Percentiles rank a stretch among this genome's conserved stretches.
Evolutionary conservation across 2,329 filamentous ascomycete species (phyloP).

Genomic region (Hypoxylon sp.): DNA sequence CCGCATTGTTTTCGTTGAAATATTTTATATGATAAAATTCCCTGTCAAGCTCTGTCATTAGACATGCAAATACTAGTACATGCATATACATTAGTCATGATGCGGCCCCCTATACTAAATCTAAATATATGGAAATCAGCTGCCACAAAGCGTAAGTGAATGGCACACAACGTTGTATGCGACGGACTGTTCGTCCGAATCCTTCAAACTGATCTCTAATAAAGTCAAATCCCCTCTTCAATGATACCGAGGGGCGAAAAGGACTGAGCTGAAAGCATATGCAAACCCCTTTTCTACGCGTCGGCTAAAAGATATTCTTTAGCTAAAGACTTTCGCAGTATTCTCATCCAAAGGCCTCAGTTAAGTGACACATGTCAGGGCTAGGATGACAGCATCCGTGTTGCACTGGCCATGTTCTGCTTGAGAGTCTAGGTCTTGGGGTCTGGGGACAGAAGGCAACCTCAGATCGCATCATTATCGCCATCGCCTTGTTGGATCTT

Average conservation of each 20-base stretch:
- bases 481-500: constrained; percentile 33
- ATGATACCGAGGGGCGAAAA: constrained; percentile 14
- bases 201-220: constrained; percentile 14
- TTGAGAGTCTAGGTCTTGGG: constrained; percentile 2
- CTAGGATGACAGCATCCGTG: constrained; percentile 1
- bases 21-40: not conserved
- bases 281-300: constrained; percentile 38
- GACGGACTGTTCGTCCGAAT: constrained; percentile 15
- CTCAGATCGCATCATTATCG: constrained; percentile 43
- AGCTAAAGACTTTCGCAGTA: constrained; percentile 23
- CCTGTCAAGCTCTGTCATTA: not conserved
- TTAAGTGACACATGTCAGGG: not conserved
- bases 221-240: constrained; percentile 7
- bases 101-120: not conserved
- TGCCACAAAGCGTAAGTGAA: constrained; percentile 15
- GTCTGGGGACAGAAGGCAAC: constrained; percentile 32
- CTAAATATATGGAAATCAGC: constrained; percentile 4
- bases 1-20: not conserved
- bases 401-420: constrained; percentile 7
- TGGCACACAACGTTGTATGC: constrained; percentile 22
- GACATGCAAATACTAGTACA: not conserved
- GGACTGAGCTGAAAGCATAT: constrained; percentile 30
- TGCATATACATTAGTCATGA: not conserved
- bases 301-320: constrained; percentile 35
- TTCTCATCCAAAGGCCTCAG: constrained; percentile 1